Conservation (phyloP, 495 filamentous ascomycete species). For the Trichoderma reesei region DNA sequence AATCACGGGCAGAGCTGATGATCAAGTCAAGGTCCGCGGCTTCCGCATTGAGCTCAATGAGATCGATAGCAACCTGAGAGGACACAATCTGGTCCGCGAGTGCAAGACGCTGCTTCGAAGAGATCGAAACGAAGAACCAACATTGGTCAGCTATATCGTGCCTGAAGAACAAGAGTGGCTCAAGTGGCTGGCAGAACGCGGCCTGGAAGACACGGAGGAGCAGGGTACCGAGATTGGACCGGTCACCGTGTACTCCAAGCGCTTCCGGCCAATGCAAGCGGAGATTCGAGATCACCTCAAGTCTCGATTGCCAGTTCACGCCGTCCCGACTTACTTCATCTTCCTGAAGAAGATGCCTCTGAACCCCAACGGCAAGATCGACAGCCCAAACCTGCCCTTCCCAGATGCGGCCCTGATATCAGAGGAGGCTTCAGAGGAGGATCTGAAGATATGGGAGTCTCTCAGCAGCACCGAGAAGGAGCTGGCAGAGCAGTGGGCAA, state of each 20-base stretch:
- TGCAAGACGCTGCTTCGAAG: conserved; percentile 80
- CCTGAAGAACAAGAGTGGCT: conserved; percentile 68
- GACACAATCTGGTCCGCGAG: conserved; percentile 71
- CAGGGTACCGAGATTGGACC: conserved; percentile 37
- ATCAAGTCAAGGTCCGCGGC: conserved; percentile 91
- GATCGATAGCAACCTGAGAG: conserved; percentile 76
- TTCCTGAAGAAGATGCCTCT: conserved; percentile 72
- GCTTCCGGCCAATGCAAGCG: conserved; percentile 56
- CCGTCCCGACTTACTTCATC: conserved; percentile 71
- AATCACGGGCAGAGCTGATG: conserved; percentile 73
- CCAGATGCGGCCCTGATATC: conserved; percentile 54
- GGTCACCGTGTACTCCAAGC: conserved; percentile 42
- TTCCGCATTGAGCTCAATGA: conserved; percentile 94
- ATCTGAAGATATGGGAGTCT: conserved; percentile 57
- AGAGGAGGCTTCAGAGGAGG: conserved; percentile 52
- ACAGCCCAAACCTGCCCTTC: conserved; percentile 84
- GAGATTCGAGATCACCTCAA: conserved; percentile 69
- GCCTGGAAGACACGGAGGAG: conserved; percentile 39
- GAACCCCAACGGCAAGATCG: conserved; percentile 93
- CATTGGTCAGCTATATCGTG: conserved; percentile 82
- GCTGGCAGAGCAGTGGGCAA: conserved; percentile 29
- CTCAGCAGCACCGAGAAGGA: conserved; percentile 33
- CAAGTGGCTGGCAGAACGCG: conserved; percentile 50
- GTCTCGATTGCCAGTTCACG: conserved; percentile 66
- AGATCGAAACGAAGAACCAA: conserved; percentile 86